Evolutionary conservation across 305 asterid genomes (phyloP).

Genomic region (Lippia alba): DNA sequence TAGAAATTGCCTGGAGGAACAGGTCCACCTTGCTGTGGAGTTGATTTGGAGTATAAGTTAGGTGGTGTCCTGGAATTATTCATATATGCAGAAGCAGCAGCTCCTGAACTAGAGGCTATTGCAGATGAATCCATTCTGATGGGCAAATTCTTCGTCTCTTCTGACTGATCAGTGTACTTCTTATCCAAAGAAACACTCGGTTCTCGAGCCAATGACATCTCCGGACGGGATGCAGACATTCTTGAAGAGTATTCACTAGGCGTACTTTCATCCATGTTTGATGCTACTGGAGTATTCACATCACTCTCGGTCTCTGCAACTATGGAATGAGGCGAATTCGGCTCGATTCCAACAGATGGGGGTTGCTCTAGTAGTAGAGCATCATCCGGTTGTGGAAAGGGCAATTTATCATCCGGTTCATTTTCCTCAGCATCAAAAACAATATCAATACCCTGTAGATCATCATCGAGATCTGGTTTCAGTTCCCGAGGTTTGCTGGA

Average conservation of each 20-base stretch:
- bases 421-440: conserved; percentile 86
- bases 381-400: conserved; percentile 57
- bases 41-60: conserved; percentile 44
- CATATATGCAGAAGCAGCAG: conserved; percentile 38
- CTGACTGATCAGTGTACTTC: conserved; percentile 51
- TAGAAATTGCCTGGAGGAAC: conserved; percentile 38
- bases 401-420: conserved; percentile 60
- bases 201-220: conserved; percentile 3
- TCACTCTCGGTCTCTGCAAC: conserved; percentile 86
- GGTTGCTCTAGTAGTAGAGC: conserved; percentile 40
- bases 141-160: conserved; percentile 40
- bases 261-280: not conserved
- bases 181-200: conserved; percentile 51
- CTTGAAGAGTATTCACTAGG: not conserved
- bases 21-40: conserved; percentile 31
- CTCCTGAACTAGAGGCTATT: conserved; percentile 44
- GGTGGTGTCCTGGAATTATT: conserved; percentile 51
- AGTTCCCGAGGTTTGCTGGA: conserved; percentile 55
- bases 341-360: conserved; percentile 58
- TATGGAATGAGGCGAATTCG: conserved; percentile 72
- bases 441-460: conserved; percentile 87
- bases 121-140: conserved; percentile 42
- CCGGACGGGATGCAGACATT: conserved; percentile 9
- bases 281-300: conserved; percentile 41
- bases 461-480: conserved; percentile 85